phyloP scores from a whole-genome alignment of 2,329 filamentous ascomycete species.

The Colletotrichum lupini region DNA sequence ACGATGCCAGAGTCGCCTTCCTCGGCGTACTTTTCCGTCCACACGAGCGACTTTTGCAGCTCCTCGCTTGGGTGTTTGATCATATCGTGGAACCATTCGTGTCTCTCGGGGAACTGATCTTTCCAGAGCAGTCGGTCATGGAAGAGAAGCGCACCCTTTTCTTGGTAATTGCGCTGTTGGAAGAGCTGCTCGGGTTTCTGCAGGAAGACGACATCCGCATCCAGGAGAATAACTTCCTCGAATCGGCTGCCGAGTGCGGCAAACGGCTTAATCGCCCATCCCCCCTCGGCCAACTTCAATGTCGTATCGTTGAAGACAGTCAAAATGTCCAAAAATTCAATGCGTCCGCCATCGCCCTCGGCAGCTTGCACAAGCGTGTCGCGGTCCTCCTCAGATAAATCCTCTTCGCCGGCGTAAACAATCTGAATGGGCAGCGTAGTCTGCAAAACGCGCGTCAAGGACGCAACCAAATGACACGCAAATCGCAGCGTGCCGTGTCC shows the following conservation, averaged over 20 bases:
- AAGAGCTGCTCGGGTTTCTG: constrained; percentile 49
- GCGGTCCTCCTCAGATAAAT: constrained; percentile 42
- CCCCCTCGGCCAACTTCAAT: constrained; percentile 43
- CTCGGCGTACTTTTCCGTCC: constrained; percentile 53
- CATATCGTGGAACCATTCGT: constrained; percentile 51
- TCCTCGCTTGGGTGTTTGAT: constrained; percentile 47
- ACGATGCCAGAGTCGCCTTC: constrained; percentile 56
- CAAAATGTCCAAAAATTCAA: constrained; percentile 47
- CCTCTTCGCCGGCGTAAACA: constrained; percentile 49
- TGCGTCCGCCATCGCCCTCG: neutral
- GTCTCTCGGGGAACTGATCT: constrained; percentile 45
- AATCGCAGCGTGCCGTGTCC: constrained; percentile 46
- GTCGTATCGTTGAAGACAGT: constrained; percentile 46
- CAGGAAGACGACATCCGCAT: constrained; percentile 53
- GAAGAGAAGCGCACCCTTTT: constrained; percentile 50
- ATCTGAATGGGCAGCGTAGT: constrained; percentile 48
- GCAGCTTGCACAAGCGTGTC: constrained; percentile 38
- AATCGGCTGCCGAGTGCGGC: constrained; percentile 50
- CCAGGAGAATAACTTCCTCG: constrained; percentile 51
- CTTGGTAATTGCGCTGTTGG: constrained; percentile 43
- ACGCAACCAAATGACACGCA: constrained; percentile 48
- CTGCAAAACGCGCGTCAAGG: constrained; percentile 43
- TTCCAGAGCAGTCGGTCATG: constrained; percentile 55
- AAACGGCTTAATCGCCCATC: constrained; percentile 56
- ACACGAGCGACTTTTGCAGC: constrained; percentile 49